Base-by-base conservation (phyloP, 306 rosid species). In the Senna tora region DNA sequence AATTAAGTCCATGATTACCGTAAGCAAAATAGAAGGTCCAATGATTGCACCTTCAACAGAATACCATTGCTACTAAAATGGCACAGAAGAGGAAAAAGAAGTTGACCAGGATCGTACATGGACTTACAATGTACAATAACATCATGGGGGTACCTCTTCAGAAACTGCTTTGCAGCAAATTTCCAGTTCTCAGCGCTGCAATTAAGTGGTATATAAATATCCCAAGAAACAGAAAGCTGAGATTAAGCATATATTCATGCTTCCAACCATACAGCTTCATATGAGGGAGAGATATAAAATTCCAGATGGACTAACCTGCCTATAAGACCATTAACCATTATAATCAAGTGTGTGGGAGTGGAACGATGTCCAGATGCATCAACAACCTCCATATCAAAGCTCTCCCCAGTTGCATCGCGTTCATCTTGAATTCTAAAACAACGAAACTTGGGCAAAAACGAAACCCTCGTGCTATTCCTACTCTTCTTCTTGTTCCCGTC, bases 171-270 rank as follows among this genome's bases (percentile, higher is more conserved):
- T 9, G 96, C 96, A 43, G 88, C 90, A 78, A 73, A 93, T 73
- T 84, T 88, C 96, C 98, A 93, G 85, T 90, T 71, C 39, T 85
- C 71, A 49, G 98, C 90, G 63, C 98, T 93, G 83, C 75, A 83
- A 43, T 20, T 20, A 16, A 64, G 20, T 17, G 7, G 5, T 25
- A 25, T n/a, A n/a, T 63, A 58, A 51, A 49, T 14, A 38, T 17
- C 13, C 30, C 41, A 55, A 75, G 8, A 55, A 11, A 41, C 45
- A 9, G 30, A 1, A 36, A 5, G 1, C 21, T 19, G 9, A 25
- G 14, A 17, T 21, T 51, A 56, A 67, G 51, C 45, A 62, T 45
- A 1, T 16, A 19, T 0, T 25, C 66, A 71, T 43, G 11, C 5
- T 28, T 13, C 60, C 20, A 8, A 69, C 14, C 11, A 33, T 4